Conservation (phyloP, 257 asterid genomes). For the Linaria vulgaris region DNA sequence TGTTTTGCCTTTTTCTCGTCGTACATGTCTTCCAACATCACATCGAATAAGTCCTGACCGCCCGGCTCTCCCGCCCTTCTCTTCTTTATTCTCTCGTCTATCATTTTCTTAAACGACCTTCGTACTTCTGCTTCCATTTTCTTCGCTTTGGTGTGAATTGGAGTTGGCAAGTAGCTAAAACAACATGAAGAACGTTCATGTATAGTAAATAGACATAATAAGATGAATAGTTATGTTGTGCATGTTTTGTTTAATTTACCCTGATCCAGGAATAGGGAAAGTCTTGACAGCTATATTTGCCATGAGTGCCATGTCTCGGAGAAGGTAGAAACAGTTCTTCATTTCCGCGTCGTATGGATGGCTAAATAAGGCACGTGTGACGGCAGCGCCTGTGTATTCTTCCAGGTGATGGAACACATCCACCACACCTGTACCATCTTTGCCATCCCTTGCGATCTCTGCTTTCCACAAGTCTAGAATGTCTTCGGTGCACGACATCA, state of each 20-base stretch:
- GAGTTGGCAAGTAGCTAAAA: slow-evolving; percentile 31
- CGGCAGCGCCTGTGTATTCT: slow-evolving; percentile 31
- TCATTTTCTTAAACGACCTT: slow-evolving; percentile 21
- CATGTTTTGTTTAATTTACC: too few species aligned
- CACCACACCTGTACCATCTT: slow-evolving; percentile 31
- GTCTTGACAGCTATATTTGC: slow-evolving; percentile 34
- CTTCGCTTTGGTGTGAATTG: slow-evolving; percentile 29
- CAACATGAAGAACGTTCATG: too few species aligned
- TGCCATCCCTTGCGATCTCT: slow-evolving; percentile 29
- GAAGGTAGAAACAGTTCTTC: slow-evolving; percentile 28
- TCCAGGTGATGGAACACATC: slow-evolving; percentile 33
- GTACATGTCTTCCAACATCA: slow-evolving; percentile 32
- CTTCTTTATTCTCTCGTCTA: slow-evolving; percentile 24
- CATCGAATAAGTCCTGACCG: slow-evolving; percentile 34
- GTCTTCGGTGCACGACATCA: slow-evolving; percentile 20
- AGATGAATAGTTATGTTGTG: too few species aligned
- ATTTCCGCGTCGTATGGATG: slow-evolving; percentile 24
- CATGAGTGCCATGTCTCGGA: slow-evolving; percentile 30
- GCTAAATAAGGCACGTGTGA: slow-evolving; percentile 26
- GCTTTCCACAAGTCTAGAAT: slow-evolving; percentile 30
- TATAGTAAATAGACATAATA: too few species aligned
- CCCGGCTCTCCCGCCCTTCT: slow-evolving; percentile 28
- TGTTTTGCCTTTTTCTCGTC: slow-evolving; percentile 27
- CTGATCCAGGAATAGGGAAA: slow-evolving; percentile 33
- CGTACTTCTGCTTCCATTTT: slow-evolving; percentile 34